Evolutionary conservation across 2,329 filamentous ascomycete species (phyloP).

Genomic region (Blastomyces gilchristii): DNA sequence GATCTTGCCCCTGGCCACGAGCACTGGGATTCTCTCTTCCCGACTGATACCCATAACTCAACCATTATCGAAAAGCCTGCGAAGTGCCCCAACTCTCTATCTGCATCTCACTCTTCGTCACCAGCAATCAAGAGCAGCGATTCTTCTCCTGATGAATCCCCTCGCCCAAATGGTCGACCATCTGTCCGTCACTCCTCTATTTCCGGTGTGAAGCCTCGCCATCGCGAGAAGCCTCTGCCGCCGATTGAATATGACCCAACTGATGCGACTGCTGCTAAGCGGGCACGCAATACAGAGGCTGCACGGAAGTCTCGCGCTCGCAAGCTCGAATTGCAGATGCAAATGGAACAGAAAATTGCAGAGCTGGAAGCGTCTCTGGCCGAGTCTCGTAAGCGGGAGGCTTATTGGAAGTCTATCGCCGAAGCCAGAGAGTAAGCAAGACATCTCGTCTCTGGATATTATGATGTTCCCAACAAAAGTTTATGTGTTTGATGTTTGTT

Average conservation of each 20-base stretch:
- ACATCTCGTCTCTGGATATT: slow-evolving; percentile 11
- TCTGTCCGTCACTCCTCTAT: slow-evolving; percentile 55
- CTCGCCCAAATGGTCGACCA: slow-evolving; percentile 34
- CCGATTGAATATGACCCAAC: slow-evolving; percentile 65
- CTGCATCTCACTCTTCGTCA: slow-evolving; percentile 15
- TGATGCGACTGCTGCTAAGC: slow-evolving; percentile 77
- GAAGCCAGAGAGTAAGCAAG: slow-evolving; percentile 16
- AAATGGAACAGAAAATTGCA: slow-evolving; percentile 62
- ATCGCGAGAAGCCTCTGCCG: slow-evolving; percentile 70
- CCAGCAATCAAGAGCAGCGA: slow-evolving; percentile 31
- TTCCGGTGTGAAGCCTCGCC: slow-evolving; percentile 60
- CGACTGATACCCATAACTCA: slow-evolving; percentile 8
- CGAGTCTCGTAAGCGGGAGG: slow-evolving; percentile 27
- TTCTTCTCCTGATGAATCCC: slow-evolving; percentile 31
- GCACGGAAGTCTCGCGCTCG: slow-evolving; percentile 86
- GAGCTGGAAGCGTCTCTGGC: slow-evolving; percentile 48
- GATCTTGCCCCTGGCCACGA: slow-evolving; percentile 46
- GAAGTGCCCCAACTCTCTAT: neutral
- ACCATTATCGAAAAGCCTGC: neutral
- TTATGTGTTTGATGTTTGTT: slow-evolving; percentile 1
- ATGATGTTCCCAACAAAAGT: slow-evolving; percentile 14
- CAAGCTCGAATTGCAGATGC: slow-evolving; percentile 66
- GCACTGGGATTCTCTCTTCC: slow-evolving; percentile 59
- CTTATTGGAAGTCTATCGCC: slow-evolving; percentile 30
- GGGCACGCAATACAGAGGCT: slow-evolving; percentile 84